Evolutionary conservation across 2,329 filamentous ascomycete genomes (phyloP).

Genomic region (Trichoderma sp.): DNA sequence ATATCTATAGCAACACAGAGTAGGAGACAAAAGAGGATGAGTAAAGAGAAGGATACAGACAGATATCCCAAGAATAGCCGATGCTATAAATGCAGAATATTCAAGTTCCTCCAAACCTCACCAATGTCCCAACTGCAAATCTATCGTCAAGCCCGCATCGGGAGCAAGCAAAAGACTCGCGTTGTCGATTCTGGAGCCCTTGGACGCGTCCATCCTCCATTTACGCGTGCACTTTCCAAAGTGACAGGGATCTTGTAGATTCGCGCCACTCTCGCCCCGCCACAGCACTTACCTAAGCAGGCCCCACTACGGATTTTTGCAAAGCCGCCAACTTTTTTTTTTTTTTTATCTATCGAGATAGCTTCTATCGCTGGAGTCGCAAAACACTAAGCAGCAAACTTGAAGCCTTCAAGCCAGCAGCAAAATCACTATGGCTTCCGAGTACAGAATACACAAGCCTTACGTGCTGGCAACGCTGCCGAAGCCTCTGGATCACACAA

Average conservation of each 20-base stretch:
- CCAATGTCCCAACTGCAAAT: not conserved
- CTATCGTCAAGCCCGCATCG: not conserved
- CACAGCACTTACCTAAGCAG: slow-evolving; percentile 19
- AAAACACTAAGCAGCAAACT: not conserved
- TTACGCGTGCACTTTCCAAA: slow-evolving; percentile 16
- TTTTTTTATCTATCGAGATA: slow-evolving; percentile 31
- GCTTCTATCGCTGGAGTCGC: slow-evolving; percentile 27
- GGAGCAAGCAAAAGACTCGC: not conserved
- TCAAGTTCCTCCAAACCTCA: not conserved
- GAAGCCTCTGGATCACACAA: slow-evolving; percentile 53
- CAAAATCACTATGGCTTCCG: slow-evolving; percentile 50
- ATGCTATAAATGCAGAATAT: not conserved
- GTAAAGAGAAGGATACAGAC: no score
- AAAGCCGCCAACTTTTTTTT: slow-evolving; percentile 38
- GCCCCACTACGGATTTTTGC: slow-evolving; percentile 38
- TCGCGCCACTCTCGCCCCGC: slow-evolving; percentile 23
- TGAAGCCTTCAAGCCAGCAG: not conserved
- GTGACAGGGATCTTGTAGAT: slow-evolving; percentile 14
- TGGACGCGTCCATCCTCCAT: slow-evolving; percentile 19
- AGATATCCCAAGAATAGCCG: no score
- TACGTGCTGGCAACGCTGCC: slow-evolving; percentile 61
- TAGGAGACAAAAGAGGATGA: not conserved
- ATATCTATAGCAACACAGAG: slow-evolving; percentile 1
- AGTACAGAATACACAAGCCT: slow-evolving; percentile 63
- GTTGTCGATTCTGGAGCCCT: not conserved